Percentiles rank a stretch among this genome's conserved stretches.
These are phyloP conservation scores for Moricandia moricandioides DNA, from an alignment of 345 rosid species.

Conservation along the genomic window DNA sequence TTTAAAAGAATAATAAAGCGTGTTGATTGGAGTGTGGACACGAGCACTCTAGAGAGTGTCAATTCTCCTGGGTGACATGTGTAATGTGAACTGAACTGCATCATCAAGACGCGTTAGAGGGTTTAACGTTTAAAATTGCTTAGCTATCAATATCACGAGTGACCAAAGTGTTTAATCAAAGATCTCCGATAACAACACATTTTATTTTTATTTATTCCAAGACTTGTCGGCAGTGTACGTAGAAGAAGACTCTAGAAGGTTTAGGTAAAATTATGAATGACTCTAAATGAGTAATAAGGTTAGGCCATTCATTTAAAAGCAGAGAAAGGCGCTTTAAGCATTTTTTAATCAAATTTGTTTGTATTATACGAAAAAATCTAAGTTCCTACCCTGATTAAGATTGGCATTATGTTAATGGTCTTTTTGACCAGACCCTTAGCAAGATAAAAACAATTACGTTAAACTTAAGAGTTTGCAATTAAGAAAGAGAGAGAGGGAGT, in stretches of 20 bases:
- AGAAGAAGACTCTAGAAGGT: constrained; percentile 25
- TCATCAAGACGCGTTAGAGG: constrained; percentile 31
- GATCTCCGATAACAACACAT: constrained; percentile 7
- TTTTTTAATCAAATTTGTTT: not conserved
- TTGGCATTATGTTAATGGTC: constrained; percentile 7
- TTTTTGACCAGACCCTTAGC: not conserved
- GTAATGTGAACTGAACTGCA: constrained; percentile 21
- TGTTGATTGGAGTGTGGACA: constrained; percentile 29
- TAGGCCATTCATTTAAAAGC: not conserved
- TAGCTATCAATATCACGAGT: not conserved
- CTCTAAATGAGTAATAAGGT: not conserved
- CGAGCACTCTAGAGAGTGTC: constrained; percentile 22
- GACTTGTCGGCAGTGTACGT: constrained; percentile 9
- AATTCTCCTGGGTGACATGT: constrained; percentile 33
- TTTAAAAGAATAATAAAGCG: constrained; percentile 3
- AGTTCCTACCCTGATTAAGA: constrained; percentile 14
- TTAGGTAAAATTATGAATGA: constrained; percentile 6
- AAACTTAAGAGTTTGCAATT: not conserved
- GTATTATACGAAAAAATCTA: not conserved
- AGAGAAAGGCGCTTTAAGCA: not conserved
- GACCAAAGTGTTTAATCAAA: constrained; percentile 22
- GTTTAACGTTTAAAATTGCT: constrained; percentile 7
- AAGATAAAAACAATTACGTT: too few species aligned
- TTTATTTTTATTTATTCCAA: constrained; percentile 10
- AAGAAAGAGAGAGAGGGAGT: not conserved